Base-by-base conservation (phyloP, 768 basidiomycete species). In the Auricularia cornea region DNA sequence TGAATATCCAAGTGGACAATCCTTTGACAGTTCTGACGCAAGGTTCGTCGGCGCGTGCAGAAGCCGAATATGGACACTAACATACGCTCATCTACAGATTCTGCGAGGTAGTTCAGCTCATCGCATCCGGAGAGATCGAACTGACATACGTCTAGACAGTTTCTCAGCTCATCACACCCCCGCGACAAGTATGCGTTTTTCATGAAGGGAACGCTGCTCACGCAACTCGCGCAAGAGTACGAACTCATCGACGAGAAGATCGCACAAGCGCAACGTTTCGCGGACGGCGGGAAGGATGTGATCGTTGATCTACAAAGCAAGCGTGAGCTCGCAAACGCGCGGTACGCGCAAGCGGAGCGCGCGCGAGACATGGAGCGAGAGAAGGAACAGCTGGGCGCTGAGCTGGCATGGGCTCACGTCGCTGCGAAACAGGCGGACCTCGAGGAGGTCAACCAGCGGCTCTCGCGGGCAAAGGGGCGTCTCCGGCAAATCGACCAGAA, bases 1-100 rank as follows among this genome's bases (percentile, higher is more conserved):
- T 97, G 89, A 94, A 94, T 69, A 92, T 99, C 62, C 94, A 96
- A 71, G 92, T 97, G 64, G 94, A 97, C 72, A 95, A 95, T 70
- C 96, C 95, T 1, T 86, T 98, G 85, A 98, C 92, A 65, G 89
- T 99, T 30, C 81, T 96, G 52, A 94, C 92, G 1, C 92, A 94
- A 31, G 91, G 89, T 82, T 66, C 29, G 70, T 64, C 10, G 6
- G 11, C 44, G 16, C 44, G 20, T 23, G 44, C 44, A 23, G 20
- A 6, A 16, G 12, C 12, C 6, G 5, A 14, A 20, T 23, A 12
- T 23, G 20, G 44, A 2, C 20, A 18, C 20, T 18, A 48, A 48
- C 44, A 48, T 40, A n/a, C 8, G 35, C 8, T 23, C 6, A 8
- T 20, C 16, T 12, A 23, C 44, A 48, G 44, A 48, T 48, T 10